phyloP scores from a whole-genome alignment of 2,329 filamentous ascomycete genomes.

The Chaetothyriales sp. region DNA sequence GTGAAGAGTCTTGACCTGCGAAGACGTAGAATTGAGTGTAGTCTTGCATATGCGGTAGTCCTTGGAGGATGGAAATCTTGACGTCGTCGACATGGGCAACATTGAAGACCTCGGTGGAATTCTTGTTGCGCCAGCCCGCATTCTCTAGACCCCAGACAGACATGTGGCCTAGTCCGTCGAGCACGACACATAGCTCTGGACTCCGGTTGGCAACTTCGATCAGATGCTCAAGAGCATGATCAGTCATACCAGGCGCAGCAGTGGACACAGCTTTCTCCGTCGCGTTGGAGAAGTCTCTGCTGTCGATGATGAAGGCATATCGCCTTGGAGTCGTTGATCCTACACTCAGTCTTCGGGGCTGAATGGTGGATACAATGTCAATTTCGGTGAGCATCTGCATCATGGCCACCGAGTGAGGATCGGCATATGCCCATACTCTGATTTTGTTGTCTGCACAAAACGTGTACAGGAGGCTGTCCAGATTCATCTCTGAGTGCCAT shows the following conservation, averaged over 20 bases:
- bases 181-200: constrained; percentile 74
- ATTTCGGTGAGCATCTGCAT: constrained; percentile 70
- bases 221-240: constrained; percentile 66
- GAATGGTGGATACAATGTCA: constrained; percentile 59
- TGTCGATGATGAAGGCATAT: constrained; percentile 72
- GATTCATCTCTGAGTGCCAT: constrained; percentile 59
- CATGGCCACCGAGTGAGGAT: constrained; percentile 56
- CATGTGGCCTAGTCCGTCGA: constrained; percentile 76
- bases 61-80: constrained; percentile 26
- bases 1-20: constrained; percentile 50
- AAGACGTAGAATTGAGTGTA: constrained; percentile 63
- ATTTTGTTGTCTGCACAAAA: constrained; percentile 68
- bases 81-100: constrained; percentile 62
- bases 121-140: constrained; percentile 55
- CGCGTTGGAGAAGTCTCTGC: constrained; percentile 62
- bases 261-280: constrained; percentile 62
- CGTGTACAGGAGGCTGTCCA: constrained; percentile 82
- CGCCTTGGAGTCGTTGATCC: constrained; percentile 33
- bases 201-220: constrained; percentile 73
- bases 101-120: constrained; percentile 62
- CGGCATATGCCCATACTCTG: constrained; percentile 69
- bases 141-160: constrained; percentile 88
- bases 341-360: constrained; percentile 36
- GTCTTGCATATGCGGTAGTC: constrained; percentile 26
- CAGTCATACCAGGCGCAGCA: constrained; percentile 45